A percentile compares a stretch with the other conserved stretches of the same genome.
phyloP scores from a whole-genome alignment of 2,329 filamentous ascomycete genomes.

The Calonectria montana region DNA sequence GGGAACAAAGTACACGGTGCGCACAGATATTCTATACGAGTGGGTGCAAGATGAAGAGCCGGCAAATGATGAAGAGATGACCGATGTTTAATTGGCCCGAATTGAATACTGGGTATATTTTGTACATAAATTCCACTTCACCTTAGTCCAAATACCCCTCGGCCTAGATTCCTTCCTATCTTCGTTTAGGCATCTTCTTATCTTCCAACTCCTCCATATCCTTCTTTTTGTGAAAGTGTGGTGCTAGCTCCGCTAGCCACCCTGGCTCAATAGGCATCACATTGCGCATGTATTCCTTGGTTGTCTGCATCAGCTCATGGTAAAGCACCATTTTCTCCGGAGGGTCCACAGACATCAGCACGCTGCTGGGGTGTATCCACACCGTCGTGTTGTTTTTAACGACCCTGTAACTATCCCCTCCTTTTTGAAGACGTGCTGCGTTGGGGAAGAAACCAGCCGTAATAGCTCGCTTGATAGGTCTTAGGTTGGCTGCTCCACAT shows the following conservation, averaged over 20 bases:
- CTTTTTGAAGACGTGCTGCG: slow-evolving; percentile 83
- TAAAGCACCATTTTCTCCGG: slow-evolving; percentile 86
- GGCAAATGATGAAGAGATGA: background rate
- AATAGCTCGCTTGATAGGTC: slow-evolving; percentile 86
- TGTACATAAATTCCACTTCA: slow-evolving; percentile 15
- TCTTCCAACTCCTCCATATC: slow-evolving; percentile 87
- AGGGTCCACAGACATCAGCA: slow-evolving; percentile 82
- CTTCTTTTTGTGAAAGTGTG: slow-evolving; percentile 94
- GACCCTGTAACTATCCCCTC: slow-evolving; percentile 89
- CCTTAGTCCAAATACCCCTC: slow-evolving; percentile 3
- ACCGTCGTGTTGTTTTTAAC: slow-evolving; percentile 91
- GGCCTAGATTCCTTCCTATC: slow-evolving; percentile 27
- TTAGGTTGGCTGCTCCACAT: slow-evolving; percentile 75
- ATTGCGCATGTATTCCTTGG: slow-evolving; percentile 92
- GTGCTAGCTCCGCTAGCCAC: slow-evolving; percentile 91
- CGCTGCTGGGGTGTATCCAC: slow-evolving; percentile 89
- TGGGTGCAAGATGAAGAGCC: slow-evolving; percentile 36
- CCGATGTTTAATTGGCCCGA: slow-evolving; percentile 1
- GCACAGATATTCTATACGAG: slow-evolving; percentile 66
- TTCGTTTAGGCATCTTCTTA: slow-evolving; percentile 66
- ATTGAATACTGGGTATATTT: background rate
- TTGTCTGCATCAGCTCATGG: slow-evolving; percentile 83
- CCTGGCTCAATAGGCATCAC: slow-evolving; percentile 85
- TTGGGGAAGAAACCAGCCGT: slow-evolving; percentile 96
- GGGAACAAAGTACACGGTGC: slow-evolving; percentile 68